A percentile compares a stretch with the other conserved stretches of the same genome.
Conservation (phyloP, 305 asterid genomes). For the Fraxinus dipetala region DNA sequence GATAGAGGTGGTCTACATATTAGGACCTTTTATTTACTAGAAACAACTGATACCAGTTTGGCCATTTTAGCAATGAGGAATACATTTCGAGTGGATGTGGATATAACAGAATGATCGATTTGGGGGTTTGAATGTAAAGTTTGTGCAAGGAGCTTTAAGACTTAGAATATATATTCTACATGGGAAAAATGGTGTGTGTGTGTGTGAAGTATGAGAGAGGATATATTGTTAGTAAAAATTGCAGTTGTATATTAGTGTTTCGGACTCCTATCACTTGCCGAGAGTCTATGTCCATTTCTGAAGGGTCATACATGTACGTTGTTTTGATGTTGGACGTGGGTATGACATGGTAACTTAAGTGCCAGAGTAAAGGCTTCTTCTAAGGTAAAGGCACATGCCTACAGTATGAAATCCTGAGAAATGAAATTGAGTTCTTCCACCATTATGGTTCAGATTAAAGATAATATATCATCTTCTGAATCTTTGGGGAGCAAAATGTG, state of each 20-base stretch:
- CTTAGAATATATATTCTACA: neutral
- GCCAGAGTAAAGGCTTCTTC: neutral
- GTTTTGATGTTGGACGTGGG: neutral
- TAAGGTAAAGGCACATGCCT: neutral
- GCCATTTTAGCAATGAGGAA: neutral
- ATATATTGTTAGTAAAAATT: neutral
- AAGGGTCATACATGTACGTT: neutral
- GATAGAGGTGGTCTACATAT: neutral
- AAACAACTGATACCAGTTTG: neutral
- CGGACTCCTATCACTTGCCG: neutral
- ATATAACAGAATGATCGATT: neutral
- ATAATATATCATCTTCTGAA: neutral
- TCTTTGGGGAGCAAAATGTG: constrained; percentile 3
- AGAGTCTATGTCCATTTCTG: neutral
- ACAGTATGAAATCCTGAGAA: constrained; percentile 1
- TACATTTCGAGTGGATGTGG: neutral
- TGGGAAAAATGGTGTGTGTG: neutral
- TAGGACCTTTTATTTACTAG: neutral
- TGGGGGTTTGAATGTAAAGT: neutral
- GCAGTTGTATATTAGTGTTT: neutral
- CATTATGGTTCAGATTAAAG: neutral
- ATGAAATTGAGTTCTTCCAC: constrained; percentile 10
- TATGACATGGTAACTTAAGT: neutral
- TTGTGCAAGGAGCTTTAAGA: neutral
- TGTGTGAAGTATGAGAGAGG: neutral